Evolutionary conservation across 805 yeast species (phyloP).

Genomic region (Scheffersomyces spartinae): DNA sequence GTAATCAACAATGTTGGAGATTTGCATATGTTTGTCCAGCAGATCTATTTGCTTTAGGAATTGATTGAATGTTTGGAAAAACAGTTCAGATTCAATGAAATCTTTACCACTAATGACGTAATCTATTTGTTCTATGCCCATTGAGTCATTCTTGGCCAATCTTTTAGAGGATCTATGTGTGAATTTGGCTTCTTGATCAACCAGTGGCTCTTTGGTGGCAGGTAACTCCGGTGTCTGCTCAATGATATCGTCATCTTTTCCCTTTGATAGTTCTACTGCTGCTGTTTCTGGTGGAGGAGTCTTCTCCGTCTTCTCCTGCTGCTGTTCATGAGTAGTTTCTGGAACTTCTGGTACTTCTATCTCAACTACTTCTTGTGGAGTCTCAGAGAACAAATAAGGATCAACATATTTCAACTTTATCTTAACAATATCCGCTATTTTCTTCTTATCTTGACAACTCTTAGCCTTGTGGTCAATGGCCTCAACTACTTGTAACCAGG

Average conservation of each 20-base stretch:
- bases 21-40: conserved; percentile 1
- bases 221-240: not conserved
- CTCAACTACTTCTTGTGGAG: not conserved
- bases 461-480: conserved; percentile 5
- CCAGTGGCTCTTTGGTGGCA: not conserved
- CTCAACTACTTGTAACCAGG: conserved; percentile 1
- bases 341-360: conserved; percentile 8
- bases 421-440: conserved; percentile 4
- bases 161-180: conserved; percentile 20
- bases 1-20: too few species aligned
- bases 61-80: conserved; percentile 12
- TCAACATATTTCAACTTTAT: conserved; percentile 2
- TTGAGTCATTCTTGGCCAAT: conserved; percentile 17
- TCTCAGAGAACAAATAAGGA: not conserved
- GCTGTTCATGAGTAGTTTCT: conserved; percentile 9
- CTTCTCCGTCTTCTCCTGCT: conserved; percentile 6
- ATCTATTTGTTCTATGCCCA: too few species aligned
- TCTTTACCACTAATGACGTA: too few species aligned
- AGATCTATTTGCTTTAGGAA: conserved; percentile 5
- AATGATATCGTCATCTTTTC: conserved; percentile 8
- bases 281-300: conserved; percentile 4
- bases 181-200: conserved; percentile 5
- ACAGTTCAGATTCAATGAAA: conserved; percentile 16
- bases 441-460: conserved; percentile 1
- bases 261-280: conserved; percentile 2